Evolutionary conservation across 352 stramenopile genomes (phyloP), one percentile per base, ranked within the genome.

Genomic region (Phytopythium vexans): DNA sequence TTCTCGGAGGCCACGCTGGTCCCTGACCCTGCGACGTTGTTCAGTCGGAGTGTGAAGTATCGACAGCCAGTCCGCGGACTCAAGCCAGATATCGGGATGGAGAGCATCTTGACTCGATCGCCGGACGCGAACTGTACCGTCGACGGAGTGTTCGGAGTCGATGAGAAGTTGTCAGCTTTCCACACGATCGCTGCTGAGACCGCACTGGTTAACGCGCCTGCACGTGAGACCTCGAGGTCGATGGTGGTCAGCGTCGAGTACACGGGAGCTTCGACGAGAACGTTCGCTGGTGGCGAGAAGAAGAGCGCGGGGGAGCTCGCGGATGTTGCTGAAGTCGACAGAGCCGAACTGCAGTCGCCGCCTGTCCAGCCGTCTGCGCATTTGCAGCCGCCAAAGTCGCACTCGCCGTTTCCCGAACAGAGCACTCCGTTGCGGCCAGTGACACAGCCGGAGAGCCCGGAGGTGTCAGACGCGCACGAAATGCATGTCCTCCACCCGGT

Each of bases 341-440:
- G 14, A 1, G 35, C 3, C 16, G 36, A 32, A 1, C 70, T 72
- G 54, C 81, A 91, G 41, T 87, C 74, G 1, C 63, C 61, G 1
- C 69, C 67, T 0, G 65, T 60, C 71, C 74, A 89, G 1, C 52
- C 61, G 53, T 43, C 31, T n/a, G 35, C 42, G 43, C 81, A 91
- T 11, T 60, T 54, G 41, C 81, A 91, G 1, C 74, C 70, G 21
- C 78, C 76, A 4, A 75, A 79, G 4, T 67, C 27, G 44, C 81
- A 91, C 3, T 57, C 45, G 9, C 81, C 81, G 14, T 81, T 78
- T 4, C 74, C 75, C 15, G 76, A 84, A 37, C 81, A 91, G 43
- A 72, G 8, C n/a, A 71, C 14, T 11, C 76, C 72, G 49, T 88
- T 88, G n/a, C 77, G 64, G 8, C 81, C 81, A 6, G 59, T 41